Conservation (phyloP, 805 yeast genomes). For the Zygosaccharomyces rouxii region DNA sequence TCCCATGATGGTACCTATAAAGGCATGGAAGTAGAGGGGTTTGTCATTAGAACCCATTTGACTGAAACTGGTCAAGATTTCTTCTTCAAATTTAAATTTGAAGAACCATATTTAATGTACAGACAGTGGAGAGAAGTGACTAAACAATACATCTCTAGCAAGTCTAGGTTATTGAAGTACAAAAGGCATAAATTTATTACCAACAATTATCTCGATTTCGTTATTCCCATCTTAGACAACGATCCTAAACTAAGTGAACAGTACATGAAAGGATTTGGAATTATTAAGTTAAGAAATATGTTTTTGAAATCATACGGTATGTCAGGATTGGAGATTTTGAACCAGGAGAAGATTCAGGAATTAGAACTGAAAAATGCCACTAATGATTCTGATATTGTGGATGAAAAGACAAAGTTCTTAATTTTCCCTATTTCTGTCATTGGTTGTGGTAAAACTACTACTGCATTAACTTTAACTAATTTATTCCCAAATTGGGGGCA, state of each 20-base stretch:
- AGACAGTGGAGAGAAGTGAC: constrained; percentile 89
- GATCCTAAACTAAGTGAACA: constrained; percentile 45
- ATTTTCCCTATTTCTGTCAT: constrained; percentile 82
- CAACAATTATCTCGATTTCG: constrained; percentile 64
- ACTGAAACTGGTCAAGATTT: constrained; percentile 33
- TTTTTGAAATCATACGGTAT: constrained; percentile 54
- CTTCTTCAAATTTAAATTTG: constrained; percentile 88
- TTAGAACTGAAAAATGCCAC: constrained; percentile 39
- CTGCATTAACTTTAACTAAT: constrained; percentile 52
- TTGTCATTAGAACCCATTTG: constrained; percentile 69
- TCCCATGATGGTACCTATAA: constrained; percentile 67
- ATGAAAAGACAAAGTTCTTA: constrained; percentile 48
- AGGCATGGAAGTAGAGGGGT: constrained; percentile 81
- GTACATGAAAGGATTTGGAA: constrained; percentile 59
- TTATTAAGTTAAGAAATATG: constrained; percentile 63
- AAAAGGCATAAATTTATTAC: constrained; percentile 57
- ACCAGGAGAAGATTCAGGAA: constrained; percentile 39
- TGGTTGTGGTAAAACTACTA: constrained; percentile 94
- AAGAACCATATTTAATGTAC: constrained; percentile 89
- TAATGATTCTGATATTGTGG: constrained; percentile 33
- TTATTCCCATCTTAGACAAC: constrained; percentile 47
- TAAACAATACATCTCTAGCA: constrained; percentile 43
- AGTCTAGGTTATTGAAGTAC: constrained; percentile 38
- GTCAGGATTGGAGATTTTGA: constrained; percentile 56
- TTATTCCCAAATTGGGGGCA: constrained; percentile 64